phyloP scores from a whole-genome alignment of 441 rosid genomes.

The Euphorbia celastroides region DNA sequence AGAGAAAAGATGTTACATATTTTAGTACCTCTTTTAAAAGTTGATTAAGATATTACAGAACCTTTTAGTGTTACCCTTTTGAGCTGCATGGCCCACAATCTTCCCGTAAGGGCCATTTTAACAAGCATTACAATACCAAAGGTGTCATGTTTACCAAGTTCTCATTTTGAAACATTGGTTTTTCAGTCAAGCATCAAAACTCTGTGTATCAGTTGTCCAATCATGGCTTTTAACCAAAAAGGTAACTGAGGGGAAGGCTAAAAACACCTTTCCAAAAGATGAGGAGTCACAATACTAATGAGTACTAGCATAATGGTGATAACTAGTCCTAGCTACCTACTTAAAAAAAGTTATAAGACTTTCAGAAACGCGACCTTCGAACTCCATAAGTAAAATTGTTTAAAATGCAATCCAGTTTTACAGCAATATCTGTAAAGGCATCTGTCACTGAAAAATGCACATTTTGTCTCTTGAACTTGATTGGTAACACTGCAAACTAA shows the following conservation, averaged over 20 bases:
- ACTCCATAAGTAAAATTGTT: background rate
- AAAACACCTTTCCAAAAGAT: background rate
- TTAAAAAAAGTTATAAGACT: too few relatives aligned
- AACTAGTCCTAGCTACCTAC: background rate
- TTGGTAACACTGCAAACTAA: too few relatives aligned
- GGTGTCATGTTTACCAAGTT: background rate
- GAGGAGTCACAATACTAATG: background rate
- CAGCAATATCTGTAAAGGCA: background rate
- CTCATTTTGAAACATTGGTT: background rate
- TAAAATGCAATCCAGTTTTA: background rate
- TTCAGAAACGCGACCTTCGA: background rate
- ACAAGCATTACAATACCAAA: background rate
- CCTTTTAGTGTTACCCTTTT: background rate
- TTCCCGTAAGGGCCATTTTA: background rate
- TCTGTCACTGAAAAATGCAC: too few relatives aligned
- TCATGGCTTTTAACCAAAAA: background rate
- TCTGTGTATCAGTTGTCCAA: conserved; percentile 2
- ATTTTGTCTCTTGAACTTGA: background rate
- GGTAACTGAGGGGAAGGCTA: background rate
- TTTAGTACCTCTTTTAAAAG: too few relatives aligned
- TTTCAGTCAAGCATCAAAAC: background rate
- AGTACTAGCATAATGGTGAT: background rate
- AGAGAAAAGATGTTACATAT: background rate
- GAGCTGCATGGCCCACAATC: background rate
- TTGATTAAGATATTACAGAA: too few relatives aligned